Base-by-base conservation (phyloP, 257 asterid species). In the Apocynum venetum region DNA sequence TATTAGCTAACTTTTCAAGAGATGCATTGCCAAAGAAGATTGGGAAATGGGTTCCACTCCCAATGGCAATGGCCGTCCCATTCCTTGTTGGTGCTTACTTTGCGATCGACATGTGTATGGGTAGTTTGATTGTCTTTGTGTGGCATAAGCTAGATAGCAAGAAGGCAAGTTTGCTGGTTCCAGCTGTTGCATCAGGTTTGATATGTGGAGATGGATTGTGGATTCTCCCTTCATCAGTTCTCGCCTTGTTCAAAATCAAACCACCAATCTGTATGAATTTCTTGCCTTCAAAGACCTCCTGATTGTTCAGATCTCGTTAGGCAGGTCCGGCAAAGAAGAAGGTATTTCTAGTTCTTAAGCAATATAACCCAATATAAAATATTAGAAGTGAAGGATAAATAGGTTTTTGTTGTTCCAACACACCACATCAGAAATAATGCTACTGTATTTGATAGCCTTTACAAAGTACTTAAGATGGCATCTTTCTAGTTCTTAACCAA, bases 61-160 rank as follows among this genome's bases (percentile, higher is more conserved):
- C 86, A 11, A 83, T 83, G 86, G 86, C 86, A 3, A 83, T 83
- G 86, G 84, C 86, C 2, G 83, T 77, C 41, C 86, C 86, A 7
- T 83, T 83, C 76, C 81, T 79, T 7, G 81, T 83, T 46, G 86
- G 86, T 38, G 83, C 83, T 31, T 76, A 76, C 78, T 83, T 83
- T 67, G 86, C 84, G 0, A 73, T 83, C 17, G 86, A 83, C 43
- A 83, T 83, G 86, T 83, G 86, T 14, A 25, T 80, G 38, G 86
- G 86, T 47, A 83, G 83, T 53, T 60, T 76, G 71, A 9, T 76
- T 2, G 83, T 83, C 25, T 83, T 13, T 31, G 82, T 66, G 19
- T 83, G 83, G 81, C 79, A 79, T 64, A 79, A 76, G 78, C 44
- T 73, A 5, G 56, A 83, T 25, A 64, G 14, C 8, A 61, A 52